phyloP scores from a whole-genome alignment of 176 grass and related monocot genomes.

The Aechmea fasciata region DNA sequence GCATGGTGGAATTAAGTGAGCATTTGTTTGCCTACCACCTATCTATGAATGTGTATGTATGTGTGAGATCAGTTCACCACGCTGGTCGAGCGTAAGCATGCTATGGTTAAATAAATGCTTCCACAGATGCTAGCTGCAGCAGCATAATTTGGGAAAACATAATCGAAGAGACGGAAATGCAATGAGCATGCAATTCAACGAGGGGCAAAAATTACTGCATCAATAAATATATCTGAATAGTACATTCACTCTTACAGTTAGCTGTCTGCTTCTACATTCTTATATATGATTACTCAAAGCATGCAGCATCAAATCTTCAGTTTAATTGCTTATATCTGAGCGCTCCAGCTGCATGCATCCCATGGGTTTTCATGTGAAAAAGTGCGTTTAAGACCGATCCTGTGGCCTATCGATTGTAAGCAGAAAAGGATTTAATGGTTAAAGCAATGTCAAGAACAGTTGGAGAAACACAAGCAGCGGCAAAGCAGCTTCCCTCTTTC shows the following conservation, averaged over 20 bases:
- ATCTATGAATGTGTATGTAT: too few relatives aligned
- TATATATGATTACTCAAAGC: neutral
- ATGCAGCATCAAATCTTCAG: neutral
- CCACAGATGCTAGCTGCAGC: too few relatives aligned
- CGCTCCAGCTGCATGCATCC: neutral
- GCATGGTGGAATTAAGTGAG: too few relatives aligned
- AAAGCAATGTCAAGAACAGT: constrained; percentile 28
- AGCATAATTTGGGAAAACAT: neutral
- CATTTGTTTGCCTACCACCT: too few relatives aligned
- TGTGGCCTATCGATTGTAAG: neutral
- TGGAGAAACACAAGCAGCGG: constrained; percentile 33
- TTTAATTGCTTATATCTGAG: neutral
- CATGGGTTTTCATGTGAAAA: neutral
- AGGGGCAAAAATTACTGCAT: neutral
- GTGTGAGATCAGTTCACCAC: too few relatives aligned
- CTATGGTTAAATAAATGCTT: too few relatives aligned
- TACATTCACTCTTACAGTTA: neutral
- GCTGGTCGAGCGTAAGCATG: too few relatives aligned
- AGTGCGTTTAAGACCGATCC: neutral
- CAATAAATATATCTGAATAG: neutral
- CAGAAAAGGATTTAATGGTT: neutral
- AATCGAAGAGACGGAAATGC: neutral
- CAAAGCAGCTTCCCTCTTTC: constrained; percentile 15
- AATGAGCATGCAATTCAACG: neutral
- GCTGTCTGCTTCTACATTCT: neutral